Evolutionary conservation across 1,139 yeast species (phyloP).

Genomic region (Candida neerlandica): DNA sequence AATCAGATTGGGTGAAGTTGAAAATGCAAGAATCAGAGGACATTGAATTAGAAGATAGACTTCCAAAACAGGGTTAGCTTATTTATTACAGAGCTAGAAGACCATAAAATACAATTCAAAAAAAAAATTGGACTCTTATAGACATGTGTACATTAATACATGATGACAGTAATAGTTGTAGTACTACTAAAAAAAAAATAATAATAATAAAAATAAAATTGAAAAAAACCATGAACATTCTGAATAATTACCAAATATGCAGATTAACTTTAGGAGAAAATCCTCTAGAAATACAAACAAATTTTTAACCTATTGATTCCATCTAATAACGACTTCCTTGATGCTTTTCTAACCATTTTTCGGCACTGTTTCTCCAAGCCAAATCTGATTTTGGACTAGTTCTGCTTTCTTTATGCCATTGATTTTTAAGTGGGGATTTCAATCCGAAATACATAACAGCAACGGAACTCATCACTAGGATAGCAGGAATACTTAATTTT

Average conservation of each 20-base stretch:
- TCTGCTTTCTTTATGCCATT: constrained; percentile 46
- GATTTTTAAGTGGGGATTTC: constrained; percentile 50
- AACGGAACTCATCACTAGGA: constrained; percentile 51
- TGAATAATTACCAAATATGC: neutral
- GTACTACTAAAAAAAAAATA: too few relatives aligned
- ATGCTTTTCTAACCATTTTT: constrained; percentile 47
- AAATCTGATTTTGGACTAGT: constrained; percentile 53
- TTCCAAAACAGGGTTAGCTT: constrained; percentile 5
- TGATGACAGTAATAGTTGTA: too few relatives aligned
- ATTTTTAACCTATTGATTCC: neutral
- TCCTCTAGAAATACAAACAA: neutral
- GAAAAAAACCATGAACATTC: neutral
- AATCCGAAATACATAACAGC: constrained; percentile 38
- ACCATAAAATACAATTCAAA: neutral
- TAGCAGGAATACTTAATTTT: constrained; percentile 43
- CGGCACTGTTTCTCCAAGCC: constrained; percentile 55
- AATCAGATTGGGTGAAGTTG: constrained; percentile 65
- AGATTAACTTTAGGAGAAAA: neutral
- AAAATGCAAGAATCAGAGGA: constrained; percentile 23
- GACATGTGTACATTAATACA: neutral
- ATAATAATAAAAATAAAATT: neutral
- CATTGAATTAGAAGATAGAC: constrained; percentile 20
- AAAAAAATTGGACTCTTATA: neutral
- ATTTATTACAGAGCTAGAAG: neutral
- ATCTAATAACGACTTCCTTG: constrained; percentile 8